Conservation (phyloP, 495 filamentous ascomycete genomes). For the Neurospora terricola region DNA sequence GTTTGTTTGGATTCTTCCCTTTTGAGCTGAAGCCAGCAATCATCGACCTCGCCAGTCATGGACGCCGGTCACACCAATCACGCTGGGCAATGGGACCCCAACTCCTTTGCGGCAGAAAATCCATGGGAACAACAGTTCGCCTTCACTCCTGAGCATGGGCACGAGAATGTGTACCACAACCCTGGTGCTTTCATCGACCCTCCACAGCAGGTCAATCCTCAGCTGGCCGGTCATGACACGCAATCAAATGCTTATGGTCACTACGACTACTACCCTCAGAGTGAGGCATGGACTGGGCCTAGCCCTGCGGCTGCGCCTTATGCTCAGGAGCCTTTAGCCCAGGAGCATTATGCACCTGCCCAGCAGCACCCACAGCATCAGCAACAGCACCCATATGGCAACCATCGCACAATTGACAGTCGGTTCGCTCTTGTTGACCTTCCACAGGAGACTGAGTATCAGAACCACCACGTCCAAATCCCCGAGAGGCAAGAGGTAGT, state of each 20-base stretch:
- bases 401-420: conserved; percentile 9
- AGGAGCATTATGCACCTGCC: neutral
- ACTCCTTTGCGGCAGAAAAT: conserved; percentile 4
- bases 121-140: conserved; percentile 20
- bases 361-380: conserved; percentile 3
- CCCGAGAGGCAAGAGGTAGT: conserved; percentile 7
- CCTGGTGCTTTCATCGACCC: conserved; percentile 12
- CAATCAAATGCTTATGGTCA: conserved; percentile 10
- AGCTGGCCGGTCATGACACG: conserved; percentile 10
- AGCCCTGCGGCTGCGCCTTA: conserved; percentile 7
- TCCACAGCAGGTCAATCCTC: conserved; percentile 9
- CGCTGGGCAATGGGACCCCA: conserved; percentile 17
- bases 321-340: conserved; percentile 6
- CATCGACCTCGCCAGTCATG: conserved; percentile 6
- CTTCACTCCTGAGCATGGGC: conserved; percentile 9
- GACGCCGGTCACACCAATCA: conserved; percentile 15
- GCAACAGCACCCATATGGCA: conserved; percentile 6
- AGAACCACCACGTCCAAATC: conserved; percentile 8
- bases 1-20: neutral
- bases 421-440: conserved; percentile 14
- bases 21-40: neutral
- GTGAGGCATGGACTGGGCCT: conserved; percentile 13
- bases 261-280: conserved; percentile 10
- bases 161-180: conserved; percentile 11
- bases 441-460: conserved; percentile 7